Evolutionary conservation across 371 early-diverging fungal genomes (phyloP), one percentile per base, ranked within the genome.

Genomic region (Lichtheimia hyalospora): DNA sequence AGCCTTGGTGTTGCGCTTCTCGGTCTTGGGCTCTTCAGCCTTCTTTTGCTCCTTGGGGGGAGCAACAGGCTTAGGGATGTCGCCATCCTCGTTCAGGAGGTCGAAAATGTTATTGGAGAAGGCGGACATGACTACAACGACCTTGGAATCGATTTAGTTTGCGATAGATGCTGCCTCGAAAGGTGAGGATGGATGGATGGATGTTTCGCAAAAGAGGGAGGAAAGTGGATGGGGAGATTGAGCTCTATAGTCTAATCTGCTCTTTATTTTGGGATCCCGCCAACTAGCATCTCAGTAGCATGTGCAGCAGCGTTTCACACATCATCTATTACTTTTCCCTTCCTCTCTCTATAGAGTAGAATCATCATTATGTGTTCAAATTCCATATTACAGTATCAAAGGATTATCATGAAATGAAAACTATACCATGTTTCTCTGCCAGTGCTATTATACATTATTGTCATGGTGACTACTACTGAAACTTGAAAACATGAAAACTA

Each of bases 71-170:
- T 65, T 54, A 58, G 69, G 73, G 68, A 75, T 74, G 42, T 73
- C 73, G 63, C 78, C 84, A 58, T 80, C 83, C 55, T 89, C 86
- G 48, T 77, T 79, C 66, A 89, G 81, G 68, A 87, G 75, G 69
- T 78, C 84, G 74, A 82, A 88, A 61, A 71, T 75, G 77, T 88
- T 88, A 64, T 79, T 75, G 68, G 76, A 75, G 68, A 70, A 79
- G 55, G 79, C 65, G 66, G 76, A 72, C 76, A 75, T 75, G 66
- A 61, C 66, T 65, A 69, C 65, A 69, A 60, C 62, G 69, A 68
- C 64, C 57, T 55, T 54, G 28, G 55, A 56, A 44, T 34, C 60
- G 52, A 67, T 64, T 70, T 64, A 34, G 59, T 71, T 63, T 67
- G 75, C 71, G 66, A 67, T 67, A 63, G 63, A 67, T 67, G 63